Evolutionary conservation across 306 rosid genomes (phyloP).

Genomic region (Fagus sylvatica): DNA sequence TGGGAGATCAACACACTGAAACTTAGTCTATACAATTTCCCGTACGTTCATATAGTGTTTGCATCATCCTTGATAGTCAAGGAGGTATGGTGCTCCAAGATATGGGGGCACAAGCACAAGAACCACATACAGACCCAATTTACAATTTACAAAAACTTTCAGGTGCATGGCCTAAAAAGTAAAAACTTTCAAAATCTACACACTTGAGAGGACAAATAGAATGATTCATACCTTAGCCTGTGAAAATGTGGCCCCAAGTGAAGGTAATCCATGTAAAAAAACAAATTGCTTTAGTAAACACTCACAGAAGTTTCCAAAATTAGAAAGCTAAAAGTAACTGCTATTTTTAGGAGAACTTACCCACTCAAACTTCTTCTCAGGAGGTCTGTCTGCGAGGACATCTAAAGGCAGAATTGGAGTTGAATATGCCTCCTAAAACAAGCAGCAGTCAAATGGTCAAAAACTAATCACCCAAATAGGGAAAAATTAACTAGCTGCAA

Average conservation of each 20-base stretch:
- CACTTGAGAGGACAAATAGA: slow-evolving; percentile 3
- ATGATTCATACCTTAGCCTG: slow-evolving; percentile 80
- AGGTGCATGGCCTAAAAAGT: not conserved
- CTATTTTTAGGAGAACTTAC: slow-evolving; percentile 43
- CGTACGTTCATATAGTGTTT: not conserved
- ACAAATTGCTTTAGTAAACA: slow-evolving; percentile 42
- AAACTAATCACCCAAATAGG: slow-evolving; percentile 2
- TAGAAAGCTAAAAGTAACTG: slow-evolving; percentile 19
- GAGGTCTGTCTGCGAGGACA: slow-evolving; percentile 85
- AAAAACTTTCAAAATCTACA: slow-evolving; percentile 17
- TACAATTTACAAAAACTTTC: not conserved
- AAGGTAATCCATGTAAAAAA: slow-evolving; percentile 43
- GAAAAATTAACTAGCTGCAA: slow-evolving; percentile 10
- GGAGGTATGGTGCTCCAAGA: not conserved
- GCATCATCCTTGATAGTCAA: not conserved
- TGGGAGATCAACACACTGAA: not conserved
- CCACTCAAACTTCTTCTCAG: slow-evolving; percentile 87
- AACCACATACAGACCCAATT: not conserved
- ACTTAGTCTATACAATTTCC: not conserved
- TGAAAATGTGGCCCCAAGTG: slow-evolving; percentile 31
- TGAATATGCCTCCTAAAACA: slow-evolving; percentile 67
- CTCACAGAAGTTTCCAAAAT: slow-evolving; percentile 7
- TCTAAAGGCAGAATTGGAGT: slow-evolving; percentile 89
- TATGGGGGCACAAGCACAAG: not conserved
- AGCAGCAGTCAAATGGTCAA: slow-evolving; percentile 19